Evolutionary conservation across 495 filamentous ascomycete genomes (phyloP), one percentile per base, ranked within the genome.

Genomic region (Sabuloglossum arenarium): DNA sequence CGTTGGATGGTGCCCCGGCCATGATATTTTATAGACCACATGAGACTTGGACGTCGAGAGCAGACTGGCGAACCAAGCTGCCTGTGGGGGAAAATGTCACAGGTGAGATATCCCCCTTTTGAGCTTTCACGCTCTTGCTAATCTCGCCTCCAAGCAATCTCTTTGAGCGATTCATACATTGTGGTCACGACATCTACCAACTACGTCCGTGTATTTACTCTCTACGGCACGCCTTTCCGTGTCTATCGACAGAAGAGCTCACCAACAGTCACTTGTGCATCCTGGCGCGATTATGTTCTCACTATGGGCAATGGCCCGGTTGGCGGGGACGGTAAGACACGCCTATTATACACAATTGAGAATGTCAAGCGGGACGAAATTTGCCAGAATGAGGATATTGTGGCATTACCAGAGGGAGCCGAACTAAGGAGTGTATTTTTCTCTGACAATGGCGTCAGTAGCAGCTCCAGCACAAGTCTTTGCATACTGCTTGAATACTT

Each of bases 21-120:
- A 85, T 82, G 30, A 79, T 98, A n/a, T 93, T 94, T 67, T 98
- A 96, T 64, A 80, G 91, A 11, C 93, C 91, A 0, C 91, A 98
- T 63, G 93, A 97, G 67, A 93, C 87, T 1, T 98, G 91, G 91
- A 94, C 88, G 0, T 75, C 85, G 5, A 73, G 93, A 58, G 80
- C 77, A 27, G 93, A 98, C 65, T 98, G 90, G 90, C 80, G 86
- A 24, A 94, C 84, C 1, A 69, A 82, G 52, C 67, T 98, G 24
- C 91, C 91, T 0, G 73, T 75, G 37, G 85, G 86, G 19, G 91
- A 98, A 68, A 72, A 78, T 12, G 78, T 94, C 31, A 76, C 78
- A 56, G 71, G 74, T 75, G 65, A 54, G 69, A 24, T 27, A n/a
- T n/a, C 42, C 31, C 43, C 3, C 21, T 25, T 14, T 39, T 34